A percentile compares a stretch with the other conserved stretches of the same genome.
phyloP scores from a whole-genome alignment of 2,329 filamentous ascomycete species.

The Fusarium sp. region DNA sequence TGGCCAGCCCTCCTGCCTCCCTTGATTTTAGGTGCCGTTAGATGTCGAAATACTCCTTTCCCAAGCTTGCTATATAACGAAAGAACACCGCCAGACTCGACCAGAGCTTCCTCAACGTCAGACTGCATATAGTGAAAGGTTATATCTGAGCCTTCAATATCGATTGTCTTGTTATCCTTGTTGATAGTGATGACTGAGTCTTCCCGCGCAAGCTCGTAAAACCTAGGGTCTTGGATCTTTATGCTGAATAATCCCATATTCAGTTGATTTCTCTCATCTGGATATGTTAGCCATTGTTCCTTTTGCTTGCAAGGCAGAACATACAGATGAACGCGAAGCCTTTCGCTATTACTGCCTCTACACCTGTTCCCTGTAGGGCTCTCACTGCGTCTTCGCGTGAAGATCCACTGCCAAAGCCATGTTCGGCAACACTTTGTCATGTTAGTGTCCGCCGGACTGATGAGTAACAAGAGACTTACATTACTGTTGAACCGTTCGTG shows the following conservation, averaged over 20 bases:
- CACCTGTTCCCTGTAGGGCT: slow-evolving; percentile 12
- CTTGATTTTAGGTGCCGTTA: background rate
- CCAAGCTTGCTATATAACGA: background rate
- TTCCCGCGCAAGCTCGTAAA: background rate
- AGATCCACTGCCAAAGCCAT: background rate
- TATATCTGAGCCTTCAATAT: background rate
- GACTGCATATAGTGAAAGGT: background rate
- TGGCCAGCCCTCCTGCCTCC: fast-evolving
- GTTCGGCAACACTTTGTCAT: background rate
- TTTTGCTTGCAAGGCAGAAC: background rate
- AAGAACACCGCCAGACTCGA: background rate
- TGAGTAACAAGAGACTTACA: background rate
- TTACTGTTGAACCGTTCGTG: slow-evolving; percentile 9
- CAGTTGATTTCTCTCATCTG: background rate
- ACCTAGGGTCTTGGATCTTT: background rate
- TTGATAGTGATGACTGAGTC: background rate
- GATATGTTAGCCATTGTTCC: background rate
- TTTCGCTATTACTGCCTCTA: slow-evolving; percentile 28
- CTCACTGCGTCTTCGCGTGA: slow-evolving; percentile 25
- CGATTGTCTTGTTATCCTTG: background rate
- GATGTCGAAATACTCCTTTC: background rate
- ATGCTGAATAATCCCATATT: background rate
- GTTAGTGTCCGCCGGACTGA: background rate
- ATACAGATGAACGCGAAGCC: slow-evolving; percentile 29
- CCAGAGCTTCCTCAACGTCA: background rate